These are phyloP conservation scores for Ajuga chamaepitys DNA, from an alignment of 257 asterid species.

Conservation along the genomic window DNA sequence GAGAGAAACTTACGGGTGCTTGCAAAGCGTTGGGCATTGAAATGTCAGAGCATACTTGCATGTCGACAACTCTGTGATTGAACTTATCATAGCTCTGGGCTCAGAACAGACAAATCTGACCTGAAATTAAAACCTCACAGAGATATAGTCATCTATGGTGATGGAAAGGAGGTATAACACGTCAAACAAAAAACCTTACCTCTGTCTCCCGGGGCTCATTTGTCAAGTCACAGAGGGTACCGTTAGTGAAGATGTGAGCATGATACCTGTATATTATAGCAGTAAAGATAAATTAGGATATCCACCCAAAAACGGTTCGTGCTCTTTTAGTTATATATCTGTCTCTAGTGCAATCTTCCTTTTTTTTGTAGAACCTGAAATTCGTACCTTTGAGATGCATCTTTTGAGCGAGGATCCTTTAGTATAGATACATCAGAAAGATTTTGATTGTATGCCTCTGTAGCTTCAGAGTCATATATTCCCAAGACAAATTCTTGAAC, in stretches of 20 bases:
- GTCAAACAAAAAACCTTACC: slow-evolving; percentile 33
- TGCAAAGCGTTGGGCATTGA: slow-evolving; percentile 93
- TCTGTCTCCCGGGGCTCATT: slow-evolving; percentile 91
- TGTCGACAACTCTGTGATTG: slow-evolving; percentile 88
- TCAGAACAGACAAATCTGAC: slow-evolving; percentile 96
- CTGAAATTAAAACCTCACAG: slow-evolving; percentile 36
- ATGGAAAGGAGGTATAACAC: slow-evolving; percentile 1
- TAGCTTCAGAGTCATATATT: slow-evolving; percentile 73
- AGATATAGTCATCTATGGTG: slow-evolving; percentile 5
- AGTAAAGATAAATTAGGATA: background rate
- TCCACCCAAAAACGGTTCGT: background rate
- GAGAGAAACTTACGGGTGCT: slow-evolving; percentile 79
- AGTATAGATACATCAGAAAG: slow-evolving; percentile 69
- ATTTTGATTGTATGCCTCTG: slow-evolving; percentile 67
- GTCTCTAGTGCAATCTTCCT: background rate
- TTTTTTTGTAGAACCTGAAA: slow-evolving; percentile 6
- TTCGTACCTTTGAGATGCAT: slow-evolving; percentile 92
- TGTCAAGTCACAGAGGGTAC: slow-evolving; percentile 87
- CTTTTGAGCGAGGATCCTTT: slow-evolving; percentile 96
- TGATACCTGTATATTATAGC: slow-evolving; percentile 60
- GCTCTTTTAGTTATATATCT: slow-evolving; percentile 1
- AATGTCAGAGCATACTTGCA: slow-evolving; percentile 96
- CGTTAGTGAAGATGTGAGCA: slow-evolving; percentile 78
- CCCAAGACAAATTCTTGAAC: slow-evolving; percentile 96
- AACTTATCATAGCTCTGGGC: slow-evolving; percentile 88